These are phyloP conservation scores for Malus hybrid DNA, from an alignment of 331 rosid genomes.

Conservation along the genomic window DNA sequence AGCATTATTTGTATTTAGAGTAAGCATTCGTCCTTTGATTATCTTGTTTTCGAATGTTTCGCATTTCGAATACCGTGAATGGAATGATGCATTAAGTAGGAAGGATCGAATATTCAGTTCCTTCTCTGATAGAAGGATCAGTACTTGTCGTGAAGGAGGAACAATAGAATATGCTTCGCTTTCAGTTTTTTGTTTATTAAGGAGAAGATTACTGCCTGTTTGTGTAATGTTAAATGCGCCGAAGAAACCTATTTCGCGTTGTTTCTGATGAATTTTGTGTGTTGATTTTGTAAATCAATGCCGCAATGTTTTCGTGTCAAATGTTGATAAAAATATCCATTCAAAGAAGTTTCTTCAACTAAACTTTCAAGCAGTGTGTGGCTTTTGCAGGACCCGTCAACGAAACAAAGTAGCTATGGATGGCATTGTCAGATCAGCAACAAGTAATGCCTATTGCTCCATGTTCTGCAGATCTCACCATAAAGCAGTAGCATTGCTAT, in stretches of 20 bases:
- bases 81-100: neutral
- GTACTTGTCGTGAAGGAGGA: neutral
- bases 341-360: conserved; percentile 3
- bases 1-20: neutral
- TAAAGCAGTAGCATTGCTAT: conserved; percentile 22
- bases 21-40: neutral
- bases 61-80: neutral
- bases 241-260: neutral
- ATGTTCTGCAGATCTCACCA: conserved; percentile 29
- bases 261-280: neutral
- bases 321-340: neutral
- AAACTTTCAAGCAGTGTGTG: conserved; percentile 27
- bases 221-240: neutral
- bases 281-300: neutral
- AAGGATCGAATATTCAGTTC: neutral
- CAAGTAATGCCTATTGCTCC: conserved; percentile 31
- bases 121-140: neutral
- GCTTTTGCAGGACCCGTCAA: conserved; percentile 20
- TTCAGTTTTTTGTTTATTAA: neutral
- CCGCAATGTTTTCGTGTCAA: no score
- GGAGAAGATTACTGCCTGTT: neutral
- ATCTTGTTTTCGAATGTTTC: neutral
- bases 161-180: neutral
- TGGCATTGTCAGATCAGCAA: conserved; percentile 28
- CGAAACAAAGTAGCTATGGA: conserved; percentile 11